Evolutionary conservation across 352 stramenopile genomes (phyloP).

Genomic region (Phytophthora fragariaefolia): DNA sequence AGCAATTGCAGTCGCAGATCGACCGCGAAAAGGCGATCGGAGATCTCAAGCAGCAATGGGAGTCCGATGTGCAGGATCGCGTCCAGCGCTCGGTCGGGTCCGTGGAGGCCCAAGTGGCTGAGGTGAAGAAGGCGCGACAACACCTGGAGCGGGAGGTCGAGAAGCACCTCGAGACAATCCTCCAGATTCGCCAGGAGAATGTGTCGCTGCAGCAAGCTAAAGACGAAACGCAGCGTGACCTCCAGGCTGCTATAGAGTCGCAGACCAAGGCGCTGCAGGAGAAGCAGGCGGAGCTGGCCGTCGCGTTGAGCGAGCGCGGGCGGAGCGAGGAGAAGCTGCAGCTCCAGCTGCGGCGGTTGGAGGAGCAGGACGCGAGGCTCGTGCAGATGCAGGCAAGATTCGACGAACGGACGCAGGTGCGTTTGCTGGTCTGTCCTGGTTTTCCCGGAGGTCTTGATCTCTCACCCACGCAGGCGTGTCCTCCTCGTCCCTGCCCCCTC

Average conservation of each 20-base stretch:
- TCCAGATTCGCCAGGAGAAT: conserved; percentile 65
- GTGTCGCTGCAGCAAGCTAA: conserved; percentile 52
- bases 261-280: conserved; percentile 56
- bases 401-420: conserved; percentile 57
- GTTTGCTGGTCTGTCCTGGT: neutral
- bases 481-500: too few relatives aligned
- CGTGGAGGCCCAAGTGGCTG: conserved; percentile 68
- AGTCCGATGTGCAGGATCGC: conserved; percentile 58
- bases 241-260: conserved; percentile 43
- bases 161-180: conserved; percentile 61
- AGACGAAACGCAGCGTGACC: conserved; percentile 39
- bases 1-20: conserved; percentile 56
- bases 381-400: conserved; percentile 48
- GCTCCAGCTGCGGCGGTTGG: conserved; percentile 44
- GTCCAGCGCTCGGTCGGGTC: conserved; percentile 59
- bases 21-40: conserved; percentile 60
- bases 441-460: neutral
- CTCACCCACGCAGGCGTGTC: too few relatives aligned
- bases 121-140: conserved; percentile 66
- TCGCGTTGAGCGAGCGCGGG: conserved; percentile 42
- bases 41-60: conserved; percentile 60
- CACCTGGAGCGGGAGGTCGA: conserved; percentile 72
- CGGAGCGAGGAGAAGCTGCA: conserved; percentile 54
- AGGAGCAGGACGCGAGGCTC: conserved; percentile 46
- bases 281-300: conserved; percentile 42